phyloP scores from a whole-genome alignment of 371 early-diverging fungal genomes.

The Mortierella sp. region DNA sequence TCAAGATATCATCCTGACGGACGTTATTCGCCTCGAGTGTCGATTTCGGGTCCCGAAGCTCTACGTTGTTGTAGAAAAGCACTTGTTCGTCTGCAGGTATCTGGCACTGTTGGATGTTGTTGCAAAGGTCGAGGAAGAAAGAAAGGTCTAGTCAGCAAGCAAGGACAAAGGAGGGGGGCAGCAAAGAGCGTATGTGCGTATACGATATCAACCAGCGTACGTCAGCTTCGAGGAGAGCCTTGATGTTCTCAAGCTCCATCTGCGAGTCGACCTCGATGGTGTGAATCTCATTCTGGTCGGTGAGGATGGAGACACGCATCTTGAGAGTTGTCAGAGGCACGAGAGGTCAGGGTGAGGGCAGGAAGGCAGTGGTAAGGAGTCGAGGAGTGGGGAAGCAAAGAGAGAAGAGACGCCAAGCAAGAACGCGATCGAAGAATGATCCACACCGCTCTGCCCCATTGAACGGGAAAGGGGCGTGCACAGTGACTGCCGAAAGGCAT shows the following conservation, averaged over 20 bases:
- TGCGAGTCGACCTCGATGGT: slow-evolving; percentile 80
- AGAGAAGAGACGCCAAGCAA: slow-evolving; percentile 8
- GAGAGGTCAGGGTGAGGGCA: neutral
- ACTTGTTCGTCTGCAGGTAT: slow-evolving; percentile 66
- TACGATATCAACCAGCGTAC: slow-evolving; percentile 63
- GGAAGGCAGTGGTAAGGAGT: neutral
- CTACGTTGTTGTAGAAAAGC: slow-evolving; percentile 69
- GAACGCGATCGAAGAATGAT: neutral
- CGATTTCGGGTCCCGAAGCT: slow-evolving; percentile 67
- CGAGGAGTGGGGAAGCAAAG: neutral
- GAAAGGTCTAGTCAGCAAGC: too few relatives aligned
- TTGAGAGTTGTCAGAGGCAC: neutral
- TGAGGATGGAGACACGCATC: slow-evolving; percentile 74
- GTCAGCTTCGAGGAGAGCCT: slow-evolving; percentile 86
- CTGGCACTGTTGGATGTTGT: slow-evolving; percentile 68
- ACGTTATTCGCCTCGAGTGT: slow-evolving; percentile 76
- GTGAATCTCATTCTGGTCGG: slow-evolving; percentile 71
- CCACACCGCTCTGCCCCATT: too few relatives aligned
- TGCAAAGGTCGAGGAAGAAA: too few relatives aligned
- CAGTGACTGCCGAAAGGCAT: too few relatives aligned
- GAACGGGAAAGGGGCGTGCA: too few relatives aligned
- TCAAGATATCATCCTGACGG: slow-evolving; percentile 78
- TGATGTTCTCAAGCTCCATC: slow-evolving; percentile 85
- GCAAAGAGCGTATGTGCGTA: too few relatives aligned
- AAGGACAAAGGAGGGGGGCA: too few relatives aligned